Percentiles rank a stretch among this genome's conserved stretches.
Evolutionary conservation across 495 filamentous ascomycete genomes (phyloP).

Genomic region (Collariella sp.): DNA sequence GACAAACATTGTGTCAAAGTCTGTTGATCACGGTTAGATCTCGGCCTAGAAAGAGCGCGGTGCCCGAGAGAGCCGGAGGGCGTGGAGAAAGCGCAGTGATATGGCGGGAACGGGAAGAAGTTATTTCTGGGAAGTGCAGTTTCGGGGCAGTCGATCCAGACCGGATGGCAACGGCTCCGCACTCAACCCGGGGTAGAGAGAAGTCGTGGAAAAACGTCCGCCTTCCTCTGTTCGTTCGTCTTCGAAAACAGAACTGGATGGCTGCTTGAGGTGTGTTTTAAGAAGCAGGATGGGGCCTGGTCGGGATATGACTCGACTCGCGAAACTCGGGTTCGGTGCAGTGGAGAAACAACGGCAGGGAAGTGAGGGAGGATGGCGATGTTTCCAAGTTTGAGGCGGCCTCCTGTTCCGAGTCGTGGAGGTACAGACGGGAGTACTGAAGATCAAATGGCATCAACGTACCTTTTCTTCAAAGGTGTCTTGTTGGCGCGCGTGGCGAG

Average conservation of each 20-base stretch:
- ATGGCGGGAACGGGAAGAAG: neutral
- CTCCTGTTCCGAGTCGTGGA: neutral
- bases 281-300: slow-evolving; percentile 6
- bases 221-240: neutral
- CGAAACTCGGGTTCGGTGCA: slow-evolving; percentile 2
- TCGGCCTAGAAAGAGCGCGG: neutral
- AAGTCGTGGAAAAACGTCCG: neutral
- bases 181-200: neutral
- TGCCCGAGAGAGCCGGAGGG: neutral
- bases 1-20: slow-evolving; percentile 58
- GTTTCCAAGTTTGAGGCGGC: neutral
- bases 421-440: neutral
- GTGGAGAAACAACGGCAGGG: neutral
- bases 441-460: slow-evolving; percentile 13
- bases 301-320: slow-evolving; percentile 6
- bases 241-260: neutral
- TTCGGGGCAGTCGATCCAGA: neutral
- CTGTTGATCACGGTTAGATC: slow-evolving; percentile 22
- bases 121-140: neutral
- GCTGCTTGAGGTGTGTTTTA: neutral
- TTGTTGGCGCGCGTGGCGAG: neutral
- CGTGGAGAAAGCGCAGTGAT: slow-evolving; percentile 1
- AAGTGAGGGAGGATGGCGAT: neutral
- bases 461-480: slow-evolving; percentile 7
- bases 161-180: neutral